Conservation (phyloP, 2,329 filamentous ascomycete species). For the Penicillium digitatum region DNA sequence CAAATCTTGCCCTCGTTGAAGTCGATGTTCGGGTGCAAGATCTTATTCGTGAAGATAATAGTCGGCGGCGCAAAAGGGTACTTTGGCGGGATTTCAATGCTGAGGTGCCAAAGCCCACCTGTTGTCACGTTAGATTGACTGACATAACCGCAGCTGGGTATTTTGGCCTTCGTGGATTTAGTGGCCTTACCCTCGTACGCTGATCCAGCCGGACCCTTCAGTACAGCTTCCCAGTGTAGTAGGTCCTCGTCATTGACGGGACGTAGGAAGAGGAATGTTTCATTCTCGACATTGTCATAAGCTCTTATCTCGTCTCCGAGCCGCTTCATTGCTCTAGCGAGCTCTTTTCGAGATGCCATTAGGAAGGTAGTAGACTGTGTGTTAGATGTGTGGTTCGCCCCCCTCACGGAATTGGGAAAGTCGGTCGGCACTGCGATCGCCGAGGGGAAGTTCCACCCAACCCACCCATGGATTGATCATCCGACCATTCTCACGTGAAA, state of each 20-base stretch:
- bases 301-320: too few species aligned
- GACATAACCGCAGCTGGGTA: neutral
- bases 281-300: too few species aligned
- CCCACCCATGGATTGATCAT: slow-evolving; percentile 3
- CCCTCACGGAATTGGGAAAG: slow-evolving; percentile 1
- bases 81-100: slow-evolving; percentile 67
- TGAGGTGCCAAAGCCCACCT: slow-evolving; percentile 78
- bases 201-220: slow-evolving; percentile 56
- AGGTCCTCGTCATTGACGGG: slow-evolving; percentile 56
- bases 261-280: slow-evolving; percentile 52
- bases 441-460: slow-evolving; percentile 20
- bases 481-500: slow-evolving; percentile 21
- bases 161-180: neutral
- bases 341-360: slow-evolving; percentile 20
- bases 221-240: slow-evolving; percentile 57
- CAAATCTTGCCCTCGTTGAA: slow-evolving; percentile 84
- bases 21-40: slow-evolving; percentile 78
- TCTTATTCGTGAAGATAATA: slow-evolving; percentile 75
- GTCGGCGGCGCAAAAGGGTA: slow-evolving; percentile 77
- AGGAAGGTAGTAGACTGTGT: slow-evolving; percentile 11
- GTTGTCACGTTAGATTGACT: neutral
- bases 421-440: slow-evolving; percentile 12
- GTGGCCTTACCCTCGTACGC: slow-evolving; percentile 54
- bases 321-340: too few species aligned
- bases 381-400: neutral